Conservation (phyloP, 2,329 filamentous ascomycete genomes). For the Penicillium brasilianum region DNA sequence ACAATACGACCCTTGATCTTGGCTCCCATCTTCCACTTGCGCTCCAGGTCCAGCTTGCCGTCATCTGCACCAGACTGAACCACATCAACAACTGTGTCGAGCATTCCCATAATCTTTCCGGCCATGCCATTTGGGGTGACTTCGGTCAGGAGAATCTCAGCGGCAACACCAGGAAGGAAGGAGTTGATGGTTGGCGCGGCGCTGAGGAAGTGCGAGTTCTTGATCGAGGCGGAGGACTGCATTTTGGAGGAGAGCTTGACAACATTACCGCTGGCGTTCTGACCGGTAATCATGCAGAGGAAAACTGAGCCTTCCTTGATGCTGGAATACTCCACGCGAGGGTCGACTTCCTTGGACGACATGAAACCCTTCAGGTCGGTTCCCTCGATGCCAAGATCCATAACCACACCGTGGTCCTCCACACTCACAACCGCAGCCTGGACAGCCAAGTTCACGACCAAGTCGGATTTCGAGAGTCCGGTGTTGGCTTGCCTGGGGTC, state of each 20-base stretch:
- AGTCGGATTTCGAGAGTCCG: slow-evolving; percentile 71
- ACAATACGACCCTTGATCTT: slow-evolving; percentile 87
- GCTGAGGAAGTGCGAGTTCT: slow-evolving; percentile 68
- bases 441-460: slow-evolving; percentile 76
- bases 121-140: slow-evolving; percentile 74
- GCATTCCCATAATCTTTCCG: slow-evolving; percentile 88
- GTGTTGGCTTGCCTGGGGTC: slow-evolving; percentile 79
- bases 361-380: slow-evolving; percentile 78
- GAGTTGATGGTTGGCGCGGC: slow-evolving; percentile 86
- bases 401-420: slow-evolving; percentile 94
- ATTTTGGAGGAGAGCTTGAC: slow-evolving; percentile 81
- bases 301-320: slow-evolving; percentile 84
- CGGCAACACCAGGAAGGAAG: slow-evolving; percentile 89
- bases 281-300: slow-evolving; percentile 78
- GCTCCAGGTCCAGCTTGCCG: slow-evolving; percentile 70
- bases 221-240: slow-evolving; percentile 69
- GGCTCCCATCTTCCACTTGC: slow-evolving; percentile 80
- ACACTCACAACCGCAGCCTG: slow-evolving; percentile 89
- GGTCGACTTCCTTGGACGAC: slow-evolving; percentile 78
- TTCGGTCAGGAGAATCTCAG: slow-evolving; percentile 81
- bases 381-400: slow-evolving; percentile 82
- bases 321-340: slow-evolving; percentile 65
- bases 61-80: slow-evolving; percentile 83
- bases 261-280: slow-evolving; percentile 78
- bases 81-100: slow-evolving; percentile 88